Evolutionary conservation across 768 basidiomycete species (phyloP).

Genomic region (Tephrocybe sp.): DNA sequence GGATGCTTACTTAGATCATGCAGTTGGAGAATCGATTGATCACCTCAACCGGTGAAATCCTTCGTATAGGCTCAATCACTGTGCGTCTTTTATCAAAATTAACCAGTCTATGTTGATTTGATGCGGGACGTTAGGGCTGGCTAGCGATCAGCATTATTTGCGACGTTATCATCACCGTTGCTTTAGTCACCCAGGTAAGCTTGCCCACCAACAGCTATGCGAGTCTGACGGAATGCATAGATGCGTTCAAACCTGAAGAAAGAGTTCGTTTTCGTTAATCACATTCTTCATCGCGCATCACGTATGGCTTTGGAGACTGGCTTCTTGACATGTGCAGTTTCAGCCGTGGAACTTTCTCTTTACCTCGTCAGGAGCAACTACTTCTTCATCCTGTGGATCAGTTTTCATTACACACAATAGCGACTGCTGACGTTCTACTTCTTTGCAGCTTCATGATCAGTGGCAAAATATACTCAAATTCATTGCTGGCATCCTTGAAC

Average conservation of each 20-base stretch:
- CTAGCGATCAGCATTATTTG: background rate
- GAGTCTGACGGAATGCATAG: background rate
- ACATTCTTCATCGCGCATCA: background rate
- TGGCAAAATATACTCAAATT: constrained; percentile 9
- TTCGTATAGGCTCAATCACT: background rate
- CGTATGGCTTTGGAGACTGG: constrained; percentile 1
- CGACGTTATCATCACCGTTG: background rate
- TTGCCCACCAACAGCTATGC: background rate
- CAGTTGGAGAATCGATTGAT: background rate
- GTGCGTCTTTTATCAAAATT: background rate
- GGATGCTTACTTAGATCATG: background rate
- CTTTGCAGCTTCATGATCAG: constrained; percentile 1
- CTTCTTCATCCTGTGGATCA: background rate
- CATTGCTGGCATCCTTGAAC: background rate
- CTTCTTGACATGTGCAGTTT: background rate
- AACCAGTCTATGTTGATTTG: background rate
- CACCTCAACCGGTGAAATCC: background rate
- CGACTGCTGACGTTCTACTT: background rate
- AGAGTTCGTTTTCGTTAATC: background rate
- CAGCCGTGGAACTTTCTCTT: background rate
- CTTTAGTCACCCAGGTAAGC: background rate
- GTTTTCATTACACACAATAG: too few species aligned
- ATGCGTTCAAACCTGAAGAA: background rate
- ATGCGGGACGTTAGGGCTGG: background rate
- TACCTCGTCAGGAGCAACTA: background rate